Evolutionary conservation across 306 rosid genomes (phyloP), one percentile per base, ranked within the genome.

Genomic region (Sicyos edulis): DNA sequence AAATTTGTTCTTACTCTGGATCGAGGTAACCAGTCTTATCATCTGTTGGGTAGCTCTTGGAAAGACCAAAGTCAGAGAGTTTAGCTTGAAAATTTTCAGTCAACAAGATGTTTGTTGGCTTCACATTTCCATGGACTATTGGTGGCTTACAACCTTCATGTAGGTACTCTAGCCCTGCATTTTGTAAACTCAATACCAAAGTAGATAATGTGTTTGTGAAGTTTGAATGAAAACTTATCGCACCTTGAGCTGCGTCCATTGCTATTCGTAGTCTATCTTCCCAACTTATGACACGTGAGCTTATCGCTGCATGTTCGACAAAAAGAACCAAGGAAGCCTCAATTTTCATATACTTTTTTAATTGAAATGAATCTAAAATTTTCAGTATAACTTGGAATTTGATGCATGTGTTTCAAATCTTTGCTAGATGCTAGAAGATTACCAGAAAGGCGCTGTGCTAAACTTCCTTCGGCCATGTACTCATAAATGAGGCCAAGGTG

Each of bases 91-190:
- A 70, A 2, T 71, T 78, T 17, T 82, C 76, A 0, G 73, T 67
- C 71, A 82, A 26, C 59, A 78, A 75, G 26, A 82, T 82, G 52
- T 82, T 82, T 11, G 80, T 1, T 15, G 75, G 37, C 47, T 82
- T 82, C 45, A 78, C 66, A 59, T 78, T 79, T 64, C 82, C 53
- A 45, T 82, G 82, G 53, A 82, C 32, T 17, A 78, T 82, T 4
- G 85, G 75, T 66, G 80, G 85, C 54, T 75, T 83, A 21, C 87
- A 82, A 73, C 88, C 89, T 32, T 78, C 32, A 17, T 87, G 89
- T n/a, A 87, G 66, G 68, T 85, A 85, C 50, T 83, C 91, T 75
- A 87, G 13, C 47, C 91, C 88, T 87, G 78, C 34, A 26, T 26
- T 26, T 26, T 26, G 29, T 26, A 26, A 26, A 26, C 29, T 26